Evolutionary conservation across 2,329 filamentous ascomycete species (phyloP), one percentile per base, ranked within the genome.

Genomic region (Colletotrichum liaoningense): DNA sequence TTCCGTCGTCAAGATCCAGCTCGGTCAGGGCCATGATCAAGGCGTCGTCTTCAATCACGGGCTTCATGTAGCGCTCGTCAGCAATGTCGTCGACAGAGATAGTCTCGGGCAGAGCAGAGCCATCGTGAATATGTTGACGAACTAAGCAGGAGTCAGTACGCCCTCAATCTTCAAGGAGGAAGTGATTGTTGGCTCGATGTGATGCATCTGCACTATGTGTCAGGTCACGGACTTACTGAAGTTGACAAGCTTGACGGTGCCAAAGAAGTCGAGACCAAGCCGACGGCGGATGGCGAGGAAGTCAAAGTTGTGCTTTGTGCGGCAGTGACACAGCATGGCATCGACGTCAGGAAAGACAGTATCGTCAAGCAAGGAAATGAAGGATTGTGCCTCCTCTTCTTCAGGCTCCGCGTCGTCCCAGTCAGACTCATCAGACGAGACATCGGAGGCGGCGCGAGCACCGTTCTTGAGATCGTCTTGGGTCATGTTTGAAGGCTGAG

Each of bases 11-110:
- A 11, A 88, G 86, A 22, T 81, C 80, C 14, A 97, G 86, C 75
- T 98, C 97, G 75, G 97, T 96, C 24, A 99, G 87, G 69, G 90
- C 94, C 80, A 97, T 95, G 38, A 99, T 90, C 66, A 98, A 86
- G 4, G 95, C 94, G 81, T 99, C 97, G 77, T 98, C 95, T 72
- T 97, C 93, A 8, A 99, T 84, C 4, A 95, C 92, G 0, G 97
- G 97, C 79, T 93, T 93, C 72, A 99, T 87, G 79, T 92, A 97
- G 76, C 89, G 88, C 75, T 98, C 96, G 74, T 95, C 90, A n/a
- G 91, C 88, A 75, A 98, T 91, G 30, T 91, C 86, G 2, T 86
- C 84, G 46, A 85, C 85, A 3, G 90, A 87, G 71, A 94, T 91
- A 56, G 92, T 83, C 71, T 89, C 86, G 0, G 90, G 90, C 3